Evolutionary conservation across 805 yeast genomes (phyloP).

Genomic region (Saccharomycopsis malanga): DNA sequence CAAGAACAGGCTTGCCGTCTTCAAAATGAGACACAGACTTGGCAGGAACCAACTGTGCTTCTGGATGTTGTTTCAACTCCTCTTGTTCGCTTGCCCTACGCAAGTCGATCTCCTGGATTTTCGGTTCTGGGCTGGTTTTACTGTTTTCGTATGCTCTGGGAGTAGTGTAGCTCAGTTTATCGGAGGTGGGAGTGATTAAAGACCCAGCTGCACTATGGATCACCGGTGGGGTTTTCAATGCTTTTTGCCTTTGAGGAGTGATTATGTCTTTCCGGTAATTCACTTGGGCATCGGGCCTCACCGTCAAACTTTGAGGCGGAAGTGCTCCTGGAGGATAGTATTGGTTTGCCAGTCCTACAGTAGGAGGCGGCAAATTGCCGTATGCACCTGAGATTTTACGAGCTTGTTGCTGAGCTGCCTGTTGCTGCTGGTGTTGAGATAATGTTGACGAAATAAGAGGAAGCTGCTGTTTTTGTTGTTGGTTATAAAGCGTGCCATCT

Average conservation of each 20-base stretch:
- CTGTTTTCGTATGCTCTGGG: not conserved
- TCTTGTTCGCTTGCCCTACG: not conserved
- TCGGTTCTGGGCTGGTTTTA: not conserved
- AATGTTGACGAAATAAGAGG: not conserved
- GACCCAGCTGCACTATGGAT: conserved; percentile 21
- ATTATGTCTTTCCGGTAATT: too few relatives aligned
- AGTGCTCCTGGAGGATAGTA: conserved; percentile 8
- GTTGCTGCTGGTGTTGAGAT: conserved; percentile 21
- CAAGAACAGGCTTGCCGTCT: conserved; percentile 64
- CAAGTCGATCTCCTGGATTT: not conserved
- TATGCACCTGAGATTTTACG: not conserved
- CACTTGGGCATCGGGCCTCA: too few relatives aligned
- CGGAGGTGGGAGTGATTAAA: conserved; percentile 19
- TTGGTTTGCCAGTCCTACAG: not conserved
- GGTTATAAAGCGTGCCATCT: conserved; percentile 8
- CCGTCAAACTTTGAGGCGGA: not conserved
- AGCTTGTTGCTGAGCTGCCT: conserved; percentile 8
- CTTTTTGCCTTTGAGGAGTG: not conserved
- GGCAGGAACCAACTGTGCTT: conserved; percentile 18
- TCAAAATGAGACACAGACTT: conserved; percentile 25
- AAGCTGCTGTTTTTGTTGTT: conserved; percentile 1
- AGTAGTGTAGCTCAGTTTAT: conserved; percentile 8
- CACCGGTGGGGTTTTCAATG: conserved; percentile 16
- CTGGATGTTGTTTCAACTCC: conserved; percentile 18
- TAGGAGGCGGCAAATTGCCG: not conserved